A percentile compares a stretch with the other conserved stretches of the same genome.
phyloP scores from a whole-genome alignment of 768 basidiomycete genomes.

The Asterophora lycoperdoides region DNA sequence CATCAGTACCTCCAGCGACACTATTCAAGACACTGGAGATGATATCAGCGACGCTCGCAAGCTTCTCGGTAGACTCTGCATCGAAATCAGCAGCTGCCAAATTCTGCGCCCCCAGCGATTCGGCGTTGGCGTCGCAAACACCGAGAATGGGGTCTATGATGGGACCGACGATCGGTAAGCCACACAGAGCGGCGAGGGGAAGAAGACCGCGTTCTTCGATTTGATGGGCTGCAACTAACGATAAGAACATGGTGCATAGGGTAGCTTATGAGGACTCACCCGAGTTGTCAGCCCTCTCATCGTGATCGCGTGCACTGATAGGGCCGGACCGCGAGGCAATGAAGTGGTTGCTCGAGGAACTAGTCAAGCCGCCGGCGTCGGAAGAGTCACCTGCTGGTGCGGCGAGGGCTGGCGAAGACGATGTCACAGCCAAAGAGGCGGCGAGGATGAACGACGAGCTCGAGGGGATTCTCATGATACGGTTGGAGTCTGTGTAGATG shows the following conservation, averaged over 20 bases:
- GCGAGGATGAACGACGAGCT: constrained; percentile 47
- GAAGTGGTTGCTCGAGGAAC: constrained; percentile 20
- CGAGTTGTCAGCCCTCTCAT: constrained; percentile 5
- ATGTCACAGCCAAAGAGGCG: constrained; percentile 45
- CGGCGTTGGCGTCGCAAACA: background rate
- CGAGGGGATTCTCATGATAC: constrained; percentile 42
- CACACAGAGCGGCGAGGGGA: background rate
- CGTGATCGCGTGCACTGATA: constrained; percentile 12
- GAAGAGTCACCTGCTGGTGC: constrained; percentile 35
- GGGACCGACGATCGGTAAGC: background rate
- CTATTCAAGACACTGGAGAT: background rate
- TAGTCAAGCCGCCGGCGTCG: constrained; percentile 19
- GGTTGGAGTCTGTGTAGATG: constrained; percentile 1
- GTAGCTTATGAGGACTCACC: background rate
- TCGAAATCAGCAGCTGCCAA: background rate
- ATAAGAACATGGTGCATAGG: background rate
- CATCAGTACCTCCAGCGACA: background rate
- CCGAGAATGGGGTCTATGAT: background rate
- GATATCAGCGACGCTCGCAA: background rate
- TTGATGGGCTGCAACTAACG: background rate
- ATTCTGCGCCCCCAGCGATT: background rate
- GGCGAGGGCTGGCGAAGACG: constrained; percentile 43
- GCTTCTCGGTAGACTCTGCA: background rate
- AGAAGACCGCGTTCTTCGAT: background rate
- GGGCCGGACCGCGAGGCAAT: constrained; percentile 13